phyloP scores from a whole-genome alignment of 495 filamentous ascomycete genomes.

The Tuber calosporum region DNA sequence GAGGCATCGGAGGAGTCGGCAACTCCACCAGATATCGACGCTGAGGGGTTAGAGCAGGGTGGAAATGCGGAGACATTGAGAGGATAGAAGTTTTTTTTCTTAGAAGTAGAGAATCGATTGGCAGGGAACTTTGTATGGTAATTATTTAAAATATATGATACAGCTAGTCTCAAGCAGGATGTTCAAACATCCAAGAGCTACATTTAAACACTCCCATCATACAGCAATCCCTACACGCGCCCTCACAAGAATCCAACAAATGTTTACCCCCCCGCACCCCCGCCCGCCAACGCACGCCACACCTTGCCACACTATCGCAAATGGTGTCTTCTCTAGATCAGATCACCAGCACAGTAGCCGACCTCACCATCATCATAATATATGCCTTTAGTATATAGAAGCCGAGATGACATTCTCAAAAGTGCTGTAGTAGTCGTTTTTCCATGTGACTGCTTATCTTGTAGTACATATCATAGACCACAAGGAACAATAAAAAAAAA shows the following conservation, averaged over 20 bases:
- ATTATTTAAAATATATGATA: neutral
- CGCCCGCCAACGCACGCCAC: neutral
- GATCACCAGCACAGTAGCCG: too few relatives aligned
- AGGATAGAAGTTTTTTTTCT: neutral
- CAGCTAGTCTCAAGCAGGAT: neutral
- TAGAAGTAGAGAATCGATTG: neutral
- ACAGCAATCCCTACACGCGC: neutral
- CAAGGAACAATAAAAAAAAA: too few relatives aligned
- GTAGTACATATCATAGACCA: too few relatives aligned
- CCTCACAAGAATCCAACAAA: neutral
- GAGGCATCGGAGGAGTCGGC: slow-evolving; percentile 49
- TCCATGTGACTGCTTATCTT: too few relatives aligned
- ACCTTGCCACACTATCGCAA: too few relatives aligned
- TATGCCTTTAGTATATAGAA: too few relatives aligned
- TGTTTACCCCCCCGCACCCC: neutral
- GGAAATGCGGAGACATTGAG: slow-evolving; percentile 55
- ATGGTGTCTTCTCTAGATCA: too few relatives aligned
- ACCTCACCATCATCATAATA: too few relatives aligned
- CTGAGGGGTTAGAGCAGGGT: slow-evolving; percentile 52
- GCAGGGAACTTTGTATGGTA: neutral
- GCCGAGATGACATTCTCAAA: too few relatives aligned
- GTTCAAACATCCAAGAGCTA: neutral
- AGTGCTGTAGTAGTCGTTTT: too few relatives aligned
- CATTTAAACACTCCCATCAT: neutral
- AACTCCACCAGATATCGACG: slow-evolving; percentile 45